Evolutionary conservation across 169 alveolate genomes (phyloP).

Genomic region (Plasmodium malariae): DNA sequence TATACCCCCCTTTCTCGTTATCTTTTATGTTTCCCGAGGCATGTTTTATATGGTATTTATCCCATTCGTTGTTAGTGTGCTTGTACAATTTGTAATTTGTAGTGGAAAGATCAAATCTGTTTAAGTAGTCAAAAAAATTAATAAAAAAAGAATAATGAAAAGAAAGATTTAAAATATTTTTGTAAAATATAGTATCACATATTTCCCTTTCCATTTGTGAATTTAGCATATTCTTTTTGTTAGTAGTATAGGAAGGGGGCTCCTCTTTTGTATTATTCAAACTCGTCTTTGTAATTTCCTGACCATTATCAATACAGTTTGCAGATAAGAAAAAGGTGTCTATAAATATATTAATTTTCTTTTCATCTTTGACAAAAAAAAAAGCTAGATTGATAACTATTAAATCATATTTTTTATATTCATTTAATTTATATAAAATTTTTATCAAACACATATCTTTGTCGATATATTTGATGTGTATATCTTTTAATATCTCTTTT

Average conservation of each 20-base stretch:
- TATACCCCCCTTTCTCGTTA: too few species aligned
- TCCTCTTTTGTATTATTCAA: constrained; percentile 7
- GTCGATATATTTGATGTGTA: constrained; percentile 51
- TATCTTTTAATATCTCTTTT: neutral
- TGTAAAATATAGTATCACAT: constrained; percentile 32
- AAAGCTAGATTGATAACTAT: constrained; percentile 32
- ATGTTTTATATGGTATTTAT: neutral
- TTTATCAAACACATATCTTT: neutral
- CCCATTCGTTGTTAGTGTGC: neutral
- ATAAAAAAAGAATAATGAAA: constrained; percentile 49
- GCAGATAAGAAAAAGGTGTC: neutral
- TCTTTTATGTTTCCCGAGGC: too few species aligned
- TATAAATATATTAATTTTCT: constrained; percentile 21
- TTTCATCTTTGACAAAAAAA: constrained; percentile 33
- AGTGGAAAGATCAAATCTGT: neutral
- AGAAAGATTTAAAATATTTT: constrained; percentile 21
- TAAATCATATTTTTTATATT: constrained; percentile 25
- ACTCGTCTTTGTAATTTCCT: neutral
- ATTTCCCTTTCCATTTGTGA: constrained; percentile 23
- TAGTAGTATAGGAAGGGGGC: neutral
- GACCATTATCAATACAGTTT: neutral
- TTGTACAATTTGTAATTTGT: neutral
- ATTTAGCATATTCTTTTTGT: neutral
- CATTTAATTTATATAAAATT: constrained; percentile 23
- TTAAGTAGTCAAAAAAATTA: constrained; percentile 36